Conservation (phyloP, 345 rosid species). For the Syzygium grande region DNA sequence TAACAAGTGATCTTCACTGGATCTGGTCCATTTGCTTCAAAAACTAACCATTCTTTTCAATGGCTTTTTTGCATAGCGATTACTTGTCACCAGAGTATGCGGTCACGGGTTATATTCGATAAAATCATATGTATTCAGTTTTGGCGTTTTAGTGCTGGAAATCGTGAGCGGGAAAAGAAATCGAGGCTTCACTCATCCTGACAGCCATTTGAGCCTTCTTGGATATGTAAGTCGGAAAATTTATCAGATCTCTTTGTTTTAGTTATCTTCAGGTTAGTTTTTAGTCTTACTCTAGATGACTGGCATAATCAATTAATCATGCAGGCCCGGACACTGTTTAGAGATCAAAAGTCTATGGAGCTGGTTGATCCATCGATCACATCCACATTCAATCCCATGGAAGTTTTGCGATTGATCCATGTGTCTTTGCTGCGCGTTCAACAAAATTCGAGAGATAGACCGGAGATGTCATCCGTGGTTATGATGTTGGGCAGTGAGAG, state of each 20-base stretch:
- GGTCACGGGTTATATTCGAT: constrained; percentile 11
- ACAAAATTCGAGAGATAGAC: not conserved
- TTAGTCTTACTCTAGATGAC: not conserved
- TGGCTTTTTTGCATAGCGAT: constrained; percentile 9
- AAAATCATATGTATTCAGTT: constrained; percentile 23
- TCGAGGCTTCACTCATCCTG: constrained; percentile 3
- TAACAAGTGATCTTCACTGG: not conserved
- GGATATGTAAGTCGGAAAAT: not conserved
- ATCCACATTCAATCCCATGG: not conserved
- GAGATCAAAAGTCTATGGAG: not conserved
- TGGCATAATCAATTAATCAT: not conserved
- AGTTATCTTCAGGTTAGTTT: not conserved
- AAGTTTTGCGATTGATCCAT: constrained; percentile 1
- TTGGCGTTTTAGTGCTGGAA: constrained; percentile 14
- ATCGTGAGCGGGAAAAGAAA: constrained; percentile 16
- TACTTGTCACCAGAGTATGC: constrained; percentile 27
- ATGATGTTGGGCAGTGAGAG: constrained; percentile 1
- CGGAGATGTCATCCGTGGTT: constrained; percentile 1
- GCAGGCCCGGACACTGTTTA: constrained; percentile 3
- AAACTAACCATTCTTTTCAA: not conserved
- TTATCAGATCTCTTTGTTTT: not conserved
- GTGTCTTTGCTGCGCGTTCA: constrained; percentile 4
- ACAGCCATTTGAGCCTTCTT: not conserved
- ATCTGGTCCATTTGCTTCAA: not conserved
- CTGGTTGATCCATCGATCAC: not conserved